Conservation (phyloP, 352 stramenopile genomes). For the Phytophthora ramorum region DNA sequence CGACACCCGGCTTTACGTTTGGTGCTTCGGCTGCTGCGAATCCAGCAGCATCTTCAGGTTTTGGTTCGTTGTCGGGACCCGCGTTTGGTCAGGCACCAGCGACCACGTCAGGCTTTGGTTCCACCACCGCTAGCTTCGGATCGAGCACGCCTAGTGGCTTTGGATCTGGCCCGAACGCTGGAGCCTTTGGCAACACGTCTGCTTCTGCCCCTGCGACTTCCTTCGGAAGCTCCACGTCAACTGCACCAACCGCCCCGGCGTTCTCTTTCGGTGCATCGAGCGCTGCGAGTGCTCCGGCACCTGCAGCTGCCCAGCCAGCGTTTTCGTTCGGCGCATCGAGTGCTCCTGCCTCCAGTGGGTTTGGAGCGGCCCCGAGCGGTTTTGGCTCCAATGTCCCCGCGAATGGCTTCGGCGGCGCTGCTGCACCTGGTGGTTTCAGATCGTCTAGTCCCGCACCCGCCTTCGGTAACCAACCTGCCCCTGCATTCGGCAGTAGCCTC, state of each 20-base stretch:
- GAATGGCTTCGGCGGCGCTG: constrained; percentile 24
- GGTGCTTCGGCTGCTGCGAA: constrained; percentile 31
- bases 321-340: constrained; percentile 48
- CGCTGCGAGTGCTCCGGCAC: constrained; percentile 30
- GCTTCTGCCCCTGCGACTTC: constrained; percentile 31
- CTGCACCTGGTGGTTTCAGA: constrained; percentile 39
- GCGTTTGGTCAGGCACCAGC: constrained; percentile 38
- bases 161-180: constrained; percentile 31
- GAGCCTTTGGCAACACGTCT: constrained; percentile 40
- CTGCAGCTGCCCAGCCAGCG: constrained; percentile 35
- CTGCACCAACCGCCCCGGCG: constrained; percentile 37
- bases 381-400: constrained; percentile 43
- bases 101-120: constrained; percentile 51
- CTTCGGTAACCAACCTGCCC: constrained; percentile 35
- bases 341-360: constrained; percentile 20
- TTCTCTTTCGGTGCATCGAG: constrained; percentile 52
- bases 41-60: constrained; percentile 30
- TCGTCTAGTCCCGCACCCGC: constrained; percentile 39
- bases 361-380: constrained; percentile 31
- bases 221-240: constrained; percentile 44
- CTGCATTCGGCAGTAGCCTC: constrained; percentile 37
- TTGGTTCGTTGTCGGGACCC: constrained; percentile 32
- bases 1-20: constrained; percentile 51
- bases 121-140: constrained; percentile 42
- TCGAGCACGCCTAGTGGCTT: constrained; percentile 40